A percentile compares a stretch with the other conserved stretches of the same genome.
Conservation (phyloP, 768 basidiomycete species). For the Phaffia australis region DNA sequence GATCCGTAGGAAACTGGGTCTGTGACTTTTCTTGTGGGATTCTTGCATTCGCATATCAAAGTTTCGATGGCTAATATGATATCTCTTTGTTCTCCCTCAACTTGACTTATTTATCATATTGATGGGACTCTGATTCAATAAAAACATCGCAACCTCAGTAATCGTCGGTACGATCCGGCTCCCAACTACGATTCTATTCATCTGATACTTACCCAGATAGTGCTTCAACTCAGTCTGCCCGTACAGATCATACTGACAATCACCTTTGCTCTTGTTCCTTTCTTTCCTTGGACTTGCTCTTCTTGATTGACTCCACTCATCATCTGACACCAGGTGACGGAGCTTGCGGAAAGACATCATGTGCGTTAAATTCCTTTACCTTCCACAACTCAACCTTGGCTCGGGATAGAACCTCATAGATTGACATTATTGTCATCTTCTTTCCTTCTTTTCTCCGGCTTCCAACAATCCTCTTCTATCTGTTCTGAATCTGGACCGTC, state of each 20-base stretch:
- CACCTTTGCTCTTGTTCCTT: too few relatives aligned
- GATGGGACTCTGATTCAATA: background rate
- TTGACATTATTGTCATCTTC: background rate
- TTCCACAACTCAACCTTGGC: slow-evolving; percentile 20
- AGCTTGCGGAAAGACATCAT: slow-evolving; percentile 72
- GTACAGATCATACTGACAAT: background rate
- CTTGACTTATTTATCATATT: background rate
- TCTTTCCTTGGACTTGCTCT: background rate
- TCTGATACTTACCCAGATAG: background rate
- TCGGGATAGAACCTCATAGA: background rate
- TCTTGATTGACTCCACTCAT: background rate
- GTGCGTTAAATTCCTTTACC: background rate
- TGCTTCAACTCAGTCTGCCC: too few relatives aligned
- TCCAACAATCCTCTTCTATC: background rate
- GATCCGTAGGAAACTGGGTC: slow-evolving; percentile 24
- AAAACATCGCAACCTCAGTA: background rate
- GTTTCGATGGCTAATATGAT: background rate
- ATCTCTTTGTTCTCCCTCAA: background rate
- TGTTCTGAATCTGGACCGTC: too few relatives aligned
- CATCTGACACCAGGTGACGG: slow-evolving; percentile 57
- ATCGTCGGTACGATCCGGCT: slow-evolving; percentile 13
- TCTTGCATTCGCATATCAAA: background rate
- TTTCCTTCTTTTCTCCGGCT: slow-evolving; percentile 16
- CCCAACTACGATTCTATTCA: background rate
- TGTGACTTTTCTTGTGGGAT: background rate